A percentile compares a stretch with the other conserved stretches of the same genome.
These are phyloP conservation scores for Plantago elongata DNA, from an alignment of 257 asterid genomes.

Conservation along the genomic window DNA sequence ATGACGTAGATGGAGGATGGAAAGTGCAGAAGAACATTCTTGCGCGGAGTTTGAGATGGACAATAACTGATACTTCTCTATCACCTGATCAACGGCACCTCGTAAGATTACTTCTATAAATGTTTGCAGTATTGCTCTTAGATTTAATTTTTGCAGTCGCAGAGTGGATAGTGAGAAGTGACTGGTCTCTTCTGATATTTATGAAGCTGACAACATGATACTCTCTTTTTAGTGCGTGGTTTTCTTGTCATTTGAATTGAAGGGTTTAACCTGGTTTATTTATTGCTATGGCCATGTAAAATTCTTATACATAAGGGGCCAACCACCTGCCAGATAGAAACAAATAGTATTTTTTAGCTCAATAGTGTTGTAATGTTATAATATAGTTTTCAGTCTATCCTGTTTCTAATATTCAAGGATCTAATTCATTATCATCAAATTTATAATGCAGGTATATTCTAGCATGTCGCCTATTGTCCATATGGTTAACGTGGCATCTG, in stretches of 20 bases:
- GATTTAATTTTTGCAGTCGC: background rate
- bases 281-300: too few species aligned
- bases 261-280: too few species aligned
- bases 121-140: background rate
- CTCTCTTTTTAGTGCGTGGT: background rate
- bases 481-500: conserved; percentile 57
- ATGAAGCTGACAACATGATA: background rate
- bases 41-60: conserved; percentile 86
- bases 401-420: background rate
- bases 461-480: conserved; percentile 77
- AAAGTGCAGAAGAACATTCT: conserved; percentile 70
- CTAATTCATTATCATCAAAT: background rate
- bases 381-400: background rate
- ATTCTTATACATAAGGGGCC: too few species aligned
- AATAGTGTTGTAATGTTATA: background rate
- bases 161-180: background rate
- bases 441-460: conserved; percentile 61
- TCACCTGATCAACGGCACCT: conserved; percentile 72
- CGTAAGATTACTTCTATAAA: conserved; percentile 39
- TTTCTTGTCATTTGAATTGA: background rate
- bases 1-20: conserved; percentile 82
- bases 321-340: too few species aligned
- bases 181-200: background rate
- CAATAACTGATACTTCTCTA: conserved; percentile 78
- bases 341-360: background rate